Percentiles rank a stretch among this genome's conserved stretches.
Conservation (phyloP, 2,329 filamentous ascomycete species). For the Trichoderma asperellum region DNA sequence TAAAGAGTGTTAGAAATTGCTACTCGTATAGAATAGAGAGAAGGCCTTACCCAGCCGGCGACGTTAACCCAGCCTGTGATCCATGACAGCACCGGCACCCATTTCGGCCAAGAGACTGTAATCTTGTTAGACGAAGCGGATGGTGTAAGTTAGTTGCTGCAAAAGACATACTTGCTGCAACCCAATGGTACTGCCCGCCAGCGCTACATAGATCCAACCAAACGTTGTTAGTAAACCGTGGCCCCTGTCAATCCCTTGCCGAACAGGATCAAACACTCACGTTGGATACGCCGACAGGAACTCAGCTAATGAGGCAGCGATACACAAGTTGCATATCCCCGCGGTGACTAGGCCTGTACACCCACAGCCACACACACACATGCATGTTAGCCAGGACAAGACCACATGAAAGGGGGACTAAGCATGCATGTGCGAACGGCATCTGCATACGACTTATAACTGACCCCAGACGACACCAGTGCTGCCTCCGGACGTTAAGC, state of each 20-base stretch:
- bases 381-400: slow-evolving; percentile 2
- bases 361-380: neutral
- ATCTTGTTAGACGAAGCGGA: neutral
- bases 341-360: slow-evolving; percentile 38
- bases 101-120: slow-evolving; percentile 35
- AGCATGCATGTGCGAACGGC: neutral
- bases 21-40: neutral
- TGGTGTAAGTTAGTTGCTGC: neutral
- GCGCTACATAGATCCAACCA: slow-evolving; percentile 38
- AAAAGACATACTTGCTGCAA: slow-evolving; percentile 47
- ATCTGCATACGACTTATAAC: slow-evolving; percentile 9
- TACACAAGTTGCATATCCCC: slow-evolving; percentile 43
- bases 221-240: neutral
- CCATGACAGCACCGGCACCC: slow-evolving; percentile 39
- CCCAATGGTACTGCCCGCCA: slow-evolving; percentile 72
- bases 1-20: neutral
- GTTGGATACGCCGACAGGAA: slow-evolving; percentile 67
- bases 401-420: neutral
- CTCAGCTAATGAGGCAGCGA: slow-evolving; percentile 70
- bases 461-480: slow-evolving; percentile 71
- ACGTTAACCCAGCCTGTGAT: slow-evolving; percentile 64
- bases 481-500: slow-evolving; percentile 68
- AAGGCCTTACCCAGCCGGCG: slow-evolving; percentile 58
- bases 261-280: slow-evolving; percentile 21
- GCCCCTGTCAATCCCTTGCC: neutral